Percentiles rank a stretch among this genome's conserved stretches.
Evolutionary conservation across 192 early-diverging fungal species (phyloP).

Genomic region (Backusella circina): DNA sequence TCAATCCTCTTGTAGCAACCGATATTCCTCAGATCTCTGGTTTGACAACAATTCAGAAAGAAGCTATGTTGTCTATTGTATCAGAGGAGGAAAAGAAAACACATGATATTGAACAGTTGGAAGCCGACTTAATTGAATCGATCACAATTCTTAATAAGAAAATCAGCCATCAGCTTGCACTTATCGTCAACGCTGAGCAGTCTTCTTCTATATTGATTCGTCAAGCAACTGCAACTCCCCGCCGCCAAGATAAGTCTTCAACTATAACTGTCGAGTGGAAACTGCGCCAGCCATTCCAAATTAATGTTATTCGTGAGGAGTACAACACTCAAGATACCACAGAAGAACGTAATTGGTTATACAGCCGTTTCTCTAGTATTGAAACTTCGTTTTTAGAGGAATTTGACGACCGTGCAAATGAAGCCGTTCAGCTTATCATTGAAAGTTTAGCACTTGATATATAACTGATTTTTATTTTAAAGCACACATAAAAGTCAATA

Average conservation of each 20-base stretch:
- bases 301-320: slow-evolving; percentile 5
- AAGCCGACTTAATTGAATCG: background rate
- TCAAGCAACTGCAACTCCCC: slow-evolving; percentile 2
- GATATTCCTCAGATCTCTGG: slow-evolving; percentile 8
- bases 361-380: background rate
- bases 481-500: background rate
- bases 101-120: background rate
- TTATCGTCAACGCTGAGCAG: slow-evolving; percentile 21
- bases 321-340: background rate
- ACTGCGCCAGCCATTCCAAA: slow-evolving; percentile 11
- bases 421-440: background rate
- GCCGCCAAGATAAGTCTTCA: background rate
- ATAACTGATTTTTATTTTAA: background rate
- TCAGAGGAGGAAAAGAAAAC: background rate
- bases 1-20: slow-evolving; percentile 14
- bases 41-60: background rate
- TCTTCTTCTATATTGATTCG: slow-evolving; percentile 16
- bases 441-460: slow-evolving; percentile 4
- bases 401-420: slow-evolving; percentile 2
- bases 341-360: background rate
- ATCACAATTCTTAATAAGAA: slow-evolving; percentile 10
- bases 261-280: slow-evolving; percentile 12
- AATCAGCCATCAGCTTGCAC: slow-evolving; percentile 14
- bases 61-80: background rate
- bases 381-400: background rate